Base-by-base conservation (phyloP, 2,329 filamentous ascomycete genomes). In the Diplodia corticola region DNA sequence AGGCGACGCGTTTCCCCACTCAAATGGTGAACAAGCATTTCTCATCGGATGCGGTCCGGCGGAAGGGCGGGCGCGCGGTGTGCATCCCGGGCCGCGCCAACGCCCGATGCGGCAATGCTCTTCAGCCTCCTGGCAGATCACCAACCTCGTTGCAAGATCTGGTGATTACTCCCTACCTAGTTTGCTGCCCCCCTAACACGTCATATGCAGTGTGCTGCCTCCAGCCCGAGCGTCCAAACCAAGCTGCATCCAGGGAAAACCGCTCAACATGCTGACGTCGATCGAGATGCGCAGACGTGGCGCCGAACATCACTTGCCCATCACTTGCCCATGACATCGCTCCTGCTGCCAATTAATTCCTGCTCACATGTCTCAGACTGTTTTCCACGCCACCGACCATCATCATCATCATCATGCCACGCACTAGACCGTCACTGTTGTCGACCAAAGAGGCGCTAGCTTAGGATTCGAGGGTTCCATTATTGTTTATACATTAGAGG, bases 401-500 rank as follows among this genome's bases (percentile, higher is more conserved):
- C 1, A 10, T 10, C 30, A 33, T 10, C 9, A 10, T 33, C 9
- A 10, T 33, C 30, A 13, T 10, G 30, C 9, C 30, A 10, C 10
- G 10, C 30, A 33, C 28, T 33, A n/a, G n/a, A 33, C 30, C 13
- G 2, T 15, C 35, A 40, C 9, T 10, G 28, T 28, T 5, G 1
- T 54, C 20, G 28, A 22, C n/a, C n/a, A n/a, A n/a, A n/a, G n/a
- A n/a, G n/a, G n/a, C n/a, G n/a, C n/a, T n/a, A n/a, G n/a, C n/a
- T n/a, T n/a, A n/a, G 37, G 17, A n/a, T 24, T 12, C 13, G 12
- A 49, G 24, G 24, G n/a, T n/a, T 61, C 40, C 33, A 61, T 61
- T 61, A 49, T 61, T n/a, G 3, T 48, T 46, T 59, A 61, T 24
- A 61, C 44, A 61, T 49, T 61, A 61, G 37, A 61, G 57, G 40